These are phyloP conservation scores for Exobasidium rhododendri DNA, from an alignment of 1,284 basidiomycete genomes.

Conservation along the genomic window DNA sequence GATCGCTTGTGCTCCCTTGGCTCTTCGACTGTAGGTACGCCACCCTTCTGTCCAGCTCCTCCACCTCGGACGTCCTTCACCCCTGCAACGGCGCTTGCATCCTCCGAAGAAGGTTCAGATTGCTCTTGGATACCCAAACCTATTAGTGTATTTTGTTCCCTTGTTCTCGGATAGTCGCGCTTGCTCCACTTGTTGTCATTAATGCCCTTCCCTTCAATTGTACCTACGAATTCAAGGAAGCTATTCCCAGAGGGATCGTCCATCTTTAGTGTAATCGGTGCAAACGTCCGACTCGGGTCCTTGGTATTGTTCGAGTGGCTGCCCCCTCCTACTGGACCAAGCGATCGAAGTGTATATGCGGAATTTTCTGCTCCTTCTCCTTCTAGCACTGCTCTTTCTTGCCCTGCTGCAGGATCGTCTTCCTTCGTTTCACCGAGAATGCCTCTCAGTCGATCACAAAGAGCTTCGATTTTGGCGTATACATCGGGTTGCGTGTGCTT, in stretches of 20 bases:
- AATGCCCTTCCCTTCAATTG: constrained; percentile 58
- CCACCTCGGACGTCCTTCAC: neutral
- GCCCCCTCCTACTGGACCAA: constrained; percentile 17
- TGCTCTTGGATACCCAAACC: constrained; percentile 60
- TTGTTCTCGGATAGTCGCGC: constrained; percentile 76
- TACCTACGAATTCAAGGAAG: constrained; percentile 60
- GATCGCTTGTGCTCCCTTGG: constrained; percentile 44
- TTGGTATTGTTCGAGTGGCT: constrained; percentile 28
- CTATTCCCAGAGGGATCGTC: constrained; percentile 96
- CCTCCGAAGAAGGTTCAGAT: neutral
- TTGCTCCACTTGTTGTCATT: constrained; percentile 88
- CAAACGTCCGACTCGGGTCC: constrained; percentile 61
- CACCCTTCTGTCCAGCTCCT: constrained; percentile 7
- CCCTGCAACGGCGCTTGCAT: neutral
- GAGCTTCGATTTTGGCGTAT: constrained; percentile 72
- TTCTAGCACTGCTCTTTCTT: constrained; percentile 29
- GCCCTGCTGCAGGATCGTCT: constrained; percentile 13
- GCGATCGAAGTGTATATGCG: constrained; percentile 43
- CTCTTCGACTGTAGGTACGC: constrained; percentile 31
- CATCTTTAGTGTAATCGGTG: constrained; percentile 75
- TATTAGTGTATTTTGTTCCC: constrained; percentile 77
- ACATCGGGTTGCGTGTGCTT: constrained; percentile 75
- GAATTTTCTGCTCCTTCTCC: constrained; percentile 33
- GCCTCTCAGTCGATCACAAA: constrained; percentile 68
- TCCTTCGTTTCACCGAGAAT: constrained; percentile 66